Evolutionary conservation across 352 stramenopile species (phyloP).

Genomic region (Phytophthora tubulina): DNA sequence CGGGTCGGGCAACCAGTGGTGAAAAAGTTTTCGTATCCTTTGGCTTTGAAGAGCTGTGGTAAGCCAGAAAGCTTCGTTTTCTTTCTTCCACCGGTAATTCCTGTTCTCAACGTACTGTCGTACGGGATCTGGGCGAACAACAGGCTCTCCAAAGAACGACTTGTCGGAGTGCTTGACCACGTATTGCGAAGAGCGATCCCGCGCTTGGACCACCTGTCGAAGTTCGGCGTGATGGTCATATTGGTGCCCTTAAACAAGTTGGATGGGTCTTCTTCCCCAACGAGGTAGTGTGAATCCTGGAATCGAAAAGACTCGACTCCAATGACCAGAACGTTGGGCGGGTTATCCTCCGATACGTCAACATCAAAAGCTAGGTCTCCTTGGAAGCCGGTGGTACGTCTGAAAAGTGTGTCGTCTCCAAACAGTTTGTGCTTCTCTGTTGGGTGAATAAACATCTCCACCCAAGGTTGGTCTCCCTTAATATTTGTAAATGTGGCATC

Average conservation of each 20-base stretch:
- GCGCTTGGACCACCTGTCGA: slow-evolving; percentile 59
- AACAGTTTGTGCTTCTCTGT: slow-evolving; percentile 25
- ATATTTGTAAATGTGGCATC: slow-evolving; percentile 19
- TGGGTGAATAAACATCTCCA: slow-evolving; percentile 21
- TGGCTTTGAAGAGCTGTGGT: slow-evolving; percentile 61
- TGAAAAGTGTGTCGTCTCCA: slow-evolving; percentile 23
- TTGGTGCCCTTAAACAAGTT: slow-evolving; percentile 49
- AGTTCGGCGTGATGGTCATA: slow-evolving; percentile 53
- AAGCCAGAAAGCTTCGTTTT: slow-evolving; percentile 46
- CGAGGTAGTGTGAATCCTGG: slow-evolving; percentile 59
- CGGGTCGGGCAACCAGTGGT: slow-evolving; percentile 47
- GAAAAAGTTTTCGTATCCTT: slow-evolving; percentile 57
- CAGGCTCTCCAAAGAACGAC: slow-evolving; percentile 62
- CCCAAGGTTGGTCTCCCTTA: slow-evolving; percentile 17
- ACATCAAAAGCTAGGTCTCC: slow-evolving; percentile 57
- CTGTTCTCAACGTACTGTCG: slow-evolving; percentile 45
- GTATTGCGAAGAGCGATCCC: slow-evolving; percentile 60
- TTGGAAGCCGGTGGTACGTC: slow-evolving; percentile 46
- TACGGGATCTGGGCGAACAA: slow-evolving; percentile 61
- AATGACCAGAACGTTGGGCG: slow-evolving; percentile 60
- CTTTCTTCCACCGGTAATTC: slow-evolving; percentile 39
- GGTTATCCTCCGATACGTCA: slow-evolving; percentile 36
- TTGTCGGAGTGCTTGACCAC: slow-evolving; percentile 67
- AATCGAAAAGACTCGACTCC: slow-evolving; percentile 65
- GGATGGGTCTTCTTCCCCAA: slow-evolving; percentile 45